These are phyloP conservation scores for Effrenium voratum DNA, from an alignment of 73 alveolate species.

Conservation along the genomic window DNA sequence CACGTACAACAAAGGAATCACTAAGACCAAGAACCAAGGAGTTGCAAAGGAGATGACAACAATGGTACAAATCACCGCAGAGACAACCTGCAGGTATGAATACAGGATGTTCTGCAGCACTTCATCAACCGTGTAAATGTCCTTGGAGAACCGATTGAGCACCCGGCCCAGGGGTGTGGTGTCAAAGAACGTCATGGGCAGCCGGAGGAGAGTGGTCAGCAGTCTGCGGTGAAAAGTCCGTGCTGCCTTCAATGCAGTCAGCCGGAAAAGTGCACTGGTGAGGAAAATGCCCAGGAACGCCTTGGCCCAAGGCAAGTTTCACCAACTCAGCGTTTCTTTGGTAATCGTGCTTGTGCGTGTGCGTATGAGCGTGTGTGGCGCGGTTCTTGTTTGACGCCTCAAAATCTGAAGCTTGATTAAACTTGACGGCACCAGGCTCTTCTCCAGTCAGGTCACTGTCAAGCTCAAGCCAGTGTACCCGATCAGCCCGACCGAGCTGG, in stretches of 20 bases:
- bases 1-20: constrained; percentile 29
- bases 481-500: constrained; percentile 25
- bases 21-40: constrained; percentile 78
- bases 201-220: constrained; percentile 75
- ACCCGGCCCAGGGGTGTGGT: constrained; percentile 98
- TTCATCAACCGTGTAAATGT: constrained; percentile 84
- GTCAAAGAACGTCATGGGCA: constrained; percentile 98
- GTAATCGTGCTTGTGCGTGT: too few species aligned
- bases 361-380: not conserved
- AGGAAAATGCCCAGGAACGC: constrained; percentile 64
- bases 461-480: constrained; percentile 39
- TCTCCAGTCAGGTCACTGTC: constrained; percentile 33
- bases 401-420: too few species aligned
- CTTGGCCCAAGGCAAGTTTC: not conserved
- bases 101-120: constrained; percentile 44
- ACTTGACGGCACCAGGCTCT: not conserved
- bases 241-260: constrained; percentile 79
- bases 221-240: constrained; percentile 47
- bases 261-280: constrained; percentile 66
- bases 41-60: constrained; percentile 59
- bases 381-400: too few species aligned
- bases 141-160: constrained; percentile 95
- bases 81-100: constrained; percentile 43
- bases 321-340: too few species aligned
- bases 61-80: constrained; percentile 42